Evolutionary conservation across 371 early-diverging fungal species (phyloP), one percentile per base, ranked within the genome.

Genomic region (Circinella umbellata): DNA sequence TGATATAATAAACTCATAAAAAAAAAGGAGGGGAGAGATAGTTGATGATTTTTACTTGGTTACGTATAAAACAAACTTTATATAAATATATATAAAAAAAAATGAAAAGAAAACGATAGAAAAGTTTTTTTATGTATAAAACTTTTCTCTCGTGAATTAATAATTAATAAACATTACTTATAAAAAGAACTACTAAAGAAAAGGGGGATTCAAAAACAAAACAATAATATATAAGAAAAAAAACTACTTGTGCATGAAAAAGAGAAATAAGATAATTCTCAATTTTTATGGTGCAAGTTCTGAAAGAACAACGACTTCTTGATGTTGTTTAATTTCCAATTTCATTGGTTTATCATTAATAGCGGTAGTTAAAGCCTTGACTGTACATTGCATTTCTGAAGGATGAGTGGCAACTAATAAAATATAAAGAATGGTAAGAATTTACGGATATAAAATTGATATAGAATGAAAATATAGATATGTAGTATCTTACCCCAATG

Each of bases 401-500:
- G 73, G 73, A 73, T 73, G 73, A 15, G 64, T 55, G 14, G 73
- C 62, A 11, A 64, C 76, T 69, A 73, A 18, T 48, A 61, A 38
- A n/a, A n/a, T n/a, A 38, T 48, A 34, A 63, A 17, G 0, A 2
- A 27, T 27, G 27, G 2, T 27, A 27, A 27, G 27, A 27, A 27
- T 27, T 27, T 27, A 27, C 27, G n/a, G n/a, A n/a, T n/a, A n/a
- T n/a, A n/a, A n/a, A n/a, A n/a, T n/a, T n/a, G n/a, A n/a, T n/a
- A n/a, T n/a, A n/a, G n/a, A n/a, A n/a, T n/a, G n/a, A n/a, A n/a
- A n/a, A n/a, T n/a, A n/a, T n/a, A n/a, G n/a, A n/a, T n/a, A n/a
- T n/a, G n/a, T n/a, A n/a, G n/a, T n/a, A n/a, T 67, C 64, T 73
- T 69, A 73, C 73, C 82, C 83, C 83, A 83, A 70, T 83, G 83